phyloP scores from a whole-genome alignment of 2,329 filamentous ascomycete genomes.

The Hypoxylon sp. region DNA sequence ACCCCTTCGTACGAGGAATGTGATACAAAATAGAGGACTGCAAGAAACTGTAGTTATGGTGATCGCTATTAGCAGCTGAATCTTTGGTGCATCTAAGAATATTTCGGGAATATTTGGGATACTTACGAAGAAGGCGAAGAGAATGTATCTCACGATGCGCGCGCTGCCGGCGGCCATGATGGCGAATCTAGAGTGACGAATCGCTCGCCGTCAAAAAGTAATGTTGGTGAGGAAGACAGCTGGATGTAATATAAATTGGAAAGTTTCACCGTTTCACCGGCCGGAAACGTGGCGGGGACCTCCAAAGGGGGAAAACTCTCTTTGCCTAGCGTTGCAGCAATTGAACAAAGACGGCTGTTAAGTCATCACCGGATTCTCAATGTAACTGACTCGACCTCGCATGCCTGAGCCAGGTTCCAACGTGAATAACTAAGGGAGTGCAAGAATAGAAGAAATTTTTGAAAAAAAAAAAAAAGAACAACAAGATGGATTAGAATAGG shows the following conservation, averaged over 20 bases:
- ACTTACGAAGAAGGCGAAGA: slow-evolving; percentile 87
- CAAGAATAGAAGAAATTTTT: slow-evolving; percentile 30
- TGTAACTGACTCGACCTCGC: slow-evolving; percentile 28
- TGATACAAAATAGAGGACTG: slow-evolving; percentile 87
- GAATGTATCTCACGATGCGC: slow-evolving; percentile 82
- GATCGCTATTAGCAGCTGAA: slow-evolving; percentile 43
- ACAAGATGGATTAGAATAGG: slow-evolving; percentile 32
- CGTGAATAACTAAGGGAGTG: slow-evolving; percentile 31
- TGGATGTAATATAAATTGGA: slow-evolving; percentile 30
- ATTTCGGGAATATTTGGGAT: slow-evolving; percentile 5
- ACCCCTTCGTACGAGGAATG: slow-evolving; percentile 65
- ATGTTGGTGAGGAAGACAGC: slow-evolving; percentile 19
- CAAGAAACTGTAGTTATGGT: slow-evolving; percentile 66
- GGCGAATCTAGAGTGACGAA: slow-evolving; percentile 39
- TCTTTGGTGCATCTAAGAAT: not conserved
- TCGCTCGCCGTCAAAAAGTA: slow-evolving; percentile 26
- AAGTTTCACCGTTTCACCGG: slow-evolving; percentile 34
- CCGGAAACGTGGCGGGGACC: slow-evolving; percentile 40
- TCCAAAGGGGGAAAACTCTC: slow-evolving; percentile 41
- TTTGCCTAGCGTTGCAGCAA: slow-evolving; percentile 35
- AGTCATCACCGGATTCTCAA: slow-evolving; percentile 46
- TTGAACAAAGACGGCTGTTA: slow-evolving; percentile 48
- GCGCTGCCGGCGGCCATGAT: slow-evolving; percentile 77
- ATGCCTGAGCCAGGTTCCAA: slow-evolving; percentile 23
- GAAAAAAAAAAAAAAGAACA: slow-evolving; percentile 36